Evolutionary conservation across 805 yeast species (phyloP), one percentile per base, ranked within the genome.

Genomic region (Diddensiella transvaalensis): DNA sequence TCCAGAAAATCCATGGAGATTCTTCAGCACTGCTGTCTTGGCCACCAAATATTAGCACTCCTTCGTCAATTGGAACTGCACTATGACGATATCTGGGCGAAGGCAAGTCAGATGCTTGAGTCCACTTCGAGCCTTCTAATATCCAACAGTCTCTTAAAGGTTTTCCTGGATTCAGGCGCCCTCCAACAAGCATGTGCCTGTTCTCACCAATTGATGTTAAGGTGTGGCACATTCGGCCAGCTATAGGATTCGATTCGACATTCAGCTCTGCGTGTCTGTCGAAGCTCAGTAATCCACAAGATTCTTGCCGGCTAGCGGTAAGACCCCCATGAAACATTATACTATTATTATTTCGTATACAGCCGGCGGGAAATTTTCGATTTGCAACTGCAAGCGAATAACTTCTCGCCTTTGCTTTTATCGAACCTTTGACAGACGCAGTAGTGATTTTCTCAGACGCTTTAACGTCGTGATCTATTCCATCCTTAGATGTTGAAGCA

Each of bases 191-290:
- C 1, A 82, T 47, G 0, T 68, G 38, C 0, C 56, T 59, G 1
- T 61, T 60, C 11, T 60, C 54, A 2, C 50, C 56, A 0, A 76
- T 33, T 0, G 59, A 46, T 0, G 77, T 72, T 29, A 79, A 55
- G 0, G 81, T 69, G 56, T 85, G 90, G 50, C 83, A 74, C 78
- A 80, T 75, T 48, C 90, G 69, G 5, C 79, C 69, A 0, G 62
- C 39, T 3, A 44, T 26, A 2, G 46, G 42, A 24, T 18, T 18
- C 22, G 33, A 18, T 19, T 38, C 42, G 3, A 43, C 29, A 11
- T 39, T n/a, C 5, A 23, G 40, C 21, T 22, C 18, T 6, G 26
- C 42, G 11, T n/a, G 15, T 4, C 33, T 22, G 5, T 22, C 30
- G n/a, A 40, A 11, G 2, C 42, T 22, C 17, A 35, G 18, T 41